Percentiles rank a stretch among this genome's conserved stretches.
Conservation (phyloP, 768 basidiomycete genomes). For the Pleurotus tuoliensis region DNA sequence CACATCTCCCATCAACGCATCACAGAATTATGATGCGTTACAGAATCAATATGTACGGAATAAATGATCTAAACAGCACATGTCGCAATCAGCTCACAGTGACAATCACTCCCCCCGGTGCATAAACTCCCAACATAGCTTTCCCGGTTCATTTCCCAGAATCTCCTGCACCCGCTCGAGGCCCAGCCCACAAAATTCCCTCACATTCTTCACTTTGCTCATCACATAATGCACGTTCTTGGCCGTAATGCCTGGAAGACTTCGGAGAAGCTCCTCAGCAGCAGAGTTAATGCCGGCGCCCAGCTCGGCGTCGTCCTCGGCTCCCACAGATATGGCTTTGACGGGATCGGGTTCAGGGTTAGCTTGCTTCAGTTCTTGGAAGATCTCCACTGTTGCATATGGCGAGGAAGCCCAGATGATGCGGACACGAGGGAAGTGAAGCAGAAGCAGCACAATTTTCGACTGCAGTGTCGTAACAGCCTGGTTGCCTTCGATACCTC, state of each 20-base stretch:
- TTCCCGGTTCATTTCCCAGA: conserved; percentile 79
- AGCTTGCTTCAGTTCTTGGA: conserved; percentile 84
- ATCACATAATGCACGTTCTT: conserved; percentile 86
- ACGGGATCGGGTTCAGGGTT: conserved; percentile 76
- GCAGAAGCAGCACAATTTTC: conserved; percentile 86
- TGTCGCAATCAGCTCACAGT: too few species aligned
- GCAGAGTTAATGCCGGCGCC: conserved; percentile 69
- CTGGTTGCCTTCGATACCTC: conserved; percentile 23
- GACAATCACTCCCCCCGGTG: conserved; percentile 55
- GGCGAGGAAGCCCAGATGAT: conserved; percentile 99
- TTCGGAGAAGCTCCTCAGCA: conserved; percentile 79
- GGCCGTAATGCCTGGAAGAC: conserved; percentile 78
- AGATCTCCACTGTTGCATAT: conserved; percentile 86
- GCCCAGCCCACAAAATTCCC: conserved; percentile 66
- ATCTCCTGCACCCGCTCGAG: conserved; percentile 64
- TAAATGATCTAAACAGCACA: too few species aligned
- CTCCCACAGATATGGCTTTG: conserved; percentile 76
- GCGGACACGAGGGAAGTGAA: conserved; percentile 87
- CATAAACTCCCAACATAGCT: conserved; percentile 77
- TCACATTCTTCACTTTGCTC: conserved; percentile 73
- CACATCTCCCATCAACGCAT: too few species aligned
- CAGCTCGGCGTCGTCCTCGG: conserved; percentile 65
- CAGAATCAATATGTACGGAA: too few species aligned
- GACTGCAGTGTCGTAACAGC: conserved; percentile 68
- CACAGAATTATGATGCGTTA: too few species aligned